Base-by-base conservation (phyloP, 345 rosid genomes). In the Citrus trifoliata region DNA sequence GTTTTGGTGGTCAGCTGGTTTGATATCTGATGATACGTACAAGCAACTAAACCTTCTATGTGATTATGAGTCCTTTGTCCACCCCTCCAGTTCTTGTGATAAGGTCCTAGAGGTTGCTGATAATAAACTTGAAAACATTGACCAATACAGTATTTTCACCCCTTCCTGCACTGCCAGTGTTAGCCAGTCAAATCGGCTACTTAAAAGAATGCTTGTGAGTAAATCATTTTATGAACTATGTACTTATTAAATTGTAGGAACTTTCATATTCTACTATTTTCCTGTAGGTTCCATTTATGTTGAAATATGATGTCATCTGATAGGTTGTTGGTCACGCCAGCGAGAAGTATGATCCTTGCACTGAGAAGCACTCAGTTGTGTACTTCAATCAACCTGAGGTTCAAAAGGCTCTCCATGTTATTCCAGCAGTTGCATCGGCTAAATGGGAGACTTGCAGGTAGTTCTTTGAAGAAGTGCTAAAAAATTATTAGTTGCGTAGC, bases 361-460 rank as follows among this genome's bases (percentile, higher is more conserved):
- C 99, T 0, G 99, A 95, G 85, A 81, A 85, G 79, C 95, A 95
- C 78, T 88, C 97, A 16, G 84, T 63, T 69, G 81, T 85, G n/a
- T 95, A 93, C 81, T 95, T 95, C 88, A 95, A 92, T 85, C 88
- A 42, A 55, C 96, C 93, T 59, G 96, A 89, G 82, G 99, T 95
- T 84, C 95, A 91, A 75, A 75, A 77, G 73, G 93, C 98, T 10
- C 93, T 95, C 76, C 93, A 95, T 83, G 96, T 92, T 83, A 79
- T 84, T 67, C 76, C 90, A 70, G 86, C 88, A 82, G 76, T 85
- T 81, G 93, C 93, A 70, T 90, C 96, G 76, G 71, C 86, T 67
- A 89, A 88, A 82, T 93, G 99, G 99, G 95, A 88, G 3, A 91
- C 97, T 30, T 95, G 98, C 98, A 95, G 88, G 99, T 93, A 67